Percentiles rank a stretch among this genome's conserved stretches.
Conservation (phyloP, 306 rosid genomes). For the Trifolium repens region DNA sequence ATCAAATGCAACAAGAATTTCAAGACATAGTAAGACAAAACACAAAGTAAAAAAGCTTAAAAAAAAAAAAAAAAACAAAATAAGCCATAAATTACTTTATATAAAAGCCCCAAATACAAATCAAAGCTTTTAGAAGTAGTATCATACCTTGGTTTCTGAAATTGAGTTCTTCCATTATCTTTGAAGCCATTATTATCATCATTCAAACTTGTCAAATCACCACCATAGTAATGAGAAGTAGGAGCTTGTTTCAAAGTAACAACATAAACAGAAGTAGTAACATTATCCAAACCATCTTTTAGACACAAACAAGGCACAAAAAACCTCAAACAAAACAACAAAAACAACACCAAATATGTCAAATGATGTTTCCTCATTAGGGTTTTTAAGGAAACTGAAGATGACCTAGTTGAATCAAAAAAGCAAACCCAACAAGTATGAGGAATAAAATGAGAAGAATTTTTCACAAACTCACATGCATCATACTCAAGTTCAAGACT, state of each 20-base stretch:
- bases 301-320: constrained; percentile 54
- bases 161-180: constrained; percentile 52
- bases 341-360: constrained; percentile 48
- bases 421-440: constrained; percentile 33
- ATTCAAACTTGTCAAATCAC: constrained; percentile 54
- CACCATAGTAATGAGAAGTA: constrained; percentile 56
- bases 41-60: neutral
- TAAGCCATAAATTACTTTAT: neutral
- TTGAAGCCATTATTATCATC: constrained; percentile 38
- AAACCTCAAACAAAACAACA: constrained; percentile 57
- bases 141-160: constrained; percentile 80
- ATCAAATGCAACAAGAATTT: constrained; percentile 16
- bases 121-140: neutral
- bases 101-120: neutral
- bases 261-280: constrained; percentile 69
- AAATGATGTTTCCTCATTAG: constrained; percentile 58
- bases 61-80: neutral
- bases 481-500: constrained; percentile 50
- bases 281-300: constrained; percentile 57
- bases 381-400: constrained; percentile 38
- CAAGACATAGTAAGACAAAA: neutral
- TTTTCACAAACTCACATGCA: constrained; percentile 48
- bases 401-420: constrained; percentile 36
- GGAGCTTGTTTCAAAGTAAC: constrained; percentile 78
- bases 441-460: constrained; percentile 26